A percentile compares a stretch with the other conserved stretches of the same genome.
These are phyloP conservation scores for Knoxia roxburghii DNA, from an alignment of 257 asterid species.

Conservation along the genomic window DNA sequence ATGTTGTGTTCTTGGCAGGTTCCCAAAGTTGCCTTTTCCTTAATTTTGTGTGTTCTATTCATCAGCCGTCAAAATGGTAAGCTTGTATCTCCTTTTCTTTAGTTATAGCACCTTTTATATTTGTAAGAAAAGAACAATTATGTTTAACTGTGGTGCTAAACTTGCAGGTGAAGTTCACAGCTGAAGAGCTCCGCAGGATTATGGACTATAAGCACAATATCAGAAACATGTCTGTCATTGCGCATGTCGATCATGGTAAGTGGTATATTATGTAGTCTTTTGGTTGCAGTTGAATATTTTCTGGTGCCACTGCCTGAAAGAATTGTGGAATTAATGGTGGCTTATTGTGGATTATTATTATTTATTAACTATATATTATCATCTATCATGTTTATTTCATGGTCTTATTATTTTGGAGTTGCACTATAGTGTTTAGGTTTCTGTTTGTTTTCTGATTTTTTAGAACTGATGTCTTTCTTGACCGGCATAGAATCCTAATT, in stretches of 20 bases:
- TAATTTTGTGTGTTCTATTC: background rate
- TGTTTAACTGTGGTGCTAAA: no score
- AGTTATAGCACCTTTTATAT: no score
- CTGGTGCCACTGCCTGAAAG: no score
- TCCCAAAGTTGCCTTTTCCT: background rate
- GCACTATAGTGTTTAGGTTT: background rate
- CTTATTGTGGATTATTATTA: no score
- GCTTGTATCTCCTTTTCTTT: no score
- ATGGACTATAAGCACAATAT: slow-evolving; percentile 43
- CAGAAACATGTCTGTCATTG: slow-evolving; percentile 45
- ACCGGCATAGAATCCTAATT: background rate
- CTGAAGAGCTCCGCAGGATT: slow-evolving; percentile 34
- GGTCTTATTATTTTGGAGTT: no score
- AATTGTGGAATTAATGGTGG: no score
- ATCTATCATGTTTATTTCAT: no score
- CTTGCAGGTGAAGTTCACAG: slow-evolving; percentile 46
- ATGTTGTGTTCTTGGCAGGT: background rate
- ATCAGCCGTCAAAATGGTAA: slow-evolving; percentile 21
- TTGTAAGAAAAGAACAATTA: background rate
- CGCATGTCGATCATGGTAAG: slow-evolving; percentile 45
- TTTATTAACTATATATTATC: no score
- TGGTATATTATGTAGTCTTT: no score
- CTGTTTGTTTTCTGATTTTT: background rate
- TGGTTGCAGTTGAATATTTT: no score
- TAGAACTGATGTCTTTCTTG: background rate